Percentiles rank a stretch among this genome's conserved stretches.
These are phyloP conservation scores for Suhomyces maxii DNA, from an alignment of 1,139 yeast genomes.

Conservation along the genomic window DNA sequence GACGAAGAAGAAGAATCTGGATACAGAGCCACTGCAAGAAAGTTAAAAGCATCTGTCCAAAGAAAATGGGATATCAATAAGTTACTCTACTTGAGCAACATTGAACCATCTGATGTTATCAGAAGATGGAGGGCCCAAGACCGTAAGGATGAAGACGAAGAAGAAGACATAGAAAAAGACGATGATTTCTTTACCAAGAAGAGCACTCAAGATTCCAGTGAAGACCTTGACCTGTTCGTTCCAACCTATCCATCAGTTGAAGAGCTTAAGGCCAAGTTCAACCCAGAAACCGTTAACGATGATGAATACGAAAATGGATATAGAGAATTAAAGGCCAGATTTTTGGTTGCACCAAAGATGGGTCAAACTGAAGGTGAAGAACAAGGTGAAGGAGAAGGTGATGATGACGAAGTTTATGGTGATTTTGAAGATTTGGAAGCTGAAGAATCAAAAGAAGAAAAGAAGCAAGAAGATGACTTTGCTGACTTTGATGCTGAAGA, in stretches of 20 bases:
- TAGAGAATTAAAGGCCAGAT: conserved; percentile 52
- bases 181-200: conserved; percentile 63
- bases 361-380: conserved; percentile 38
- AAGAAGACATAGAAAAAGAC: conserved; percentile 44
- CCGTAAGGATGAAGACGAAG: conserved; percentile 48
- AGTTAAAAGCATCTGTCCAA: conserved; percentile 37
- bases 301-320: conserved; percentile 49
- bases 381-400: conserved; percentile 37
- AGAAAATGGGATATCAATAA: conserved; percentile 79
- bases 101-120: conserved; percentile 74
- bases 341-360: conserved; percentile 67
- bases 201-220: conserved; percentile 25
- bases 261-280: conserved; percentile 56
- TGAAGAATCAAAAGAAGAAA: conserved; percentile 20
- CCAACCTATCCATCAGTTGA: conserved; percentile 50
- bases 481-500: conserved; percentile 60
- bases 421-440: conserved; percentile 78
- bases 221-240: conserved; percentile 33
- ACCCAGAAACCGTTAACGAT: conserved; percentile 30
- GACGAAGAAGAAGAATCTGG: conserved; percentile 38
- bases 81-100: conserved; percentile 72
- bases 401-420: conserved; percentile 60
- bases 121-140: conserved; percentile 66
- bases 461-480: conserved; percentile 44
- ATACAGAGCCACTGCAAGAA: conserved; percentile 49